phyloP scores from a whole-genome alignment of 768 basidiomycete species.

The Termitomyces sp. region DNA sequence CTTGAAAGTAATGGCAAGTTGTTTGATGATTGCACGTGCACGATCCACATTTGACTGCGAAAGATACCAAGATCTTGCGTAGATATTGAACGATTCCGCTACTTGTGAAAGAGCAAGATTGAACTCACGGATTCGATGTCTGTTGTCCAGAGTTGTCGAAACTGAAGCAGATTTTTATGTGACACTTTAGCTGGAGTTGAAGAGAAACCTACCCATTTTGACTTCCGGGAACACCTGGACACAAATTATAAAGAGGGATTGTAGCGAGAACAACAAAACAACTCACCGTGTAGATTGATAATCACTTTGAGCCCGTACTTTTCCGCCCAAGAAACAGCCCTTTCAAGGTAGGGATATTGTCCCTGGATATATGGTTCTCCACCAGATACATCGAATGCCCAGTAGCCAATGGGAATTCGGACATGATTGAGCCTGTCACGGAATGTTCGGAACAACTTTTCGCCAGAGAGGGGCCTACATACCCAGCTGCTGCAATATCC shows the following conservation, averaged over 20 bases:
- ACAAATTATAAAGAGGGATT: not conserved
- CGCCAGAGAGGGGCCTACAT: slow-evolving; percentile 2
- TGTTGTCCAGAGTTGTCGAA: too few species aligned
- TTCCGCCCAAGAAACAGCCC: slow-evolving; percentile 67
- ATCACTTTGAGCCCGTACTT: slow-evolving; percentile 73
- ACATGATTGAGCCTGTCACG: slow-evolving; percentile 68
- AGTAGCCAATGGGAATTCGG: slow-evolving; percentile 83
- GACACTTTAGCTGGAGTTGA: not conserved
- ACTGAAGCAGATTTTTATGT: too few species aligned
- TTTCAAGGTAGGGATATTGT: slow-evolving; percentile 60
- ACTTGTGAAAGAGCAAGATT: not conserved
- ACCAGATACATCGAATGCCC: slow-evolving; percentile 75
- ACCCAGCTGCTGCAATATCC: slow-evolving; percentile 74
- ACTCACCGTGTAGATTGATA: slow-evolving; percentile 63
- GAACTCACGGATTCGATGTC: too few species aligned
- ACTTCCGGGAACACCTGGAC: slow-evolving; percentile 69
- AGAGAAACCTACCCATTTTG: slow-evolving; percentile 59
- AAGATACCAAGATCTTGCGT: slow-evolving; percentile 57
- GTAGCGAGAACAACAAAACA: not conserved
- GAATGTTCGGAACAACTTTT: not conserved
- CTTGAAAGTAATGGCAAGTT: slow-evolving; percentile 55
- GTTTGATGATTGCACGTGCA: slow-evolving; percentile 59
- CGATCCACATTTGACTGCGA: slow-evolving; percentile 61
- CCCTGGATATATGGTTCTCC: slow-evolving; percentile 80
- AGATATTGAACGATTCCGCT: slow-evolving; percentile 2